Conservation (phyloP, 306 rosid species). For the Cucumis melo region DNA sequence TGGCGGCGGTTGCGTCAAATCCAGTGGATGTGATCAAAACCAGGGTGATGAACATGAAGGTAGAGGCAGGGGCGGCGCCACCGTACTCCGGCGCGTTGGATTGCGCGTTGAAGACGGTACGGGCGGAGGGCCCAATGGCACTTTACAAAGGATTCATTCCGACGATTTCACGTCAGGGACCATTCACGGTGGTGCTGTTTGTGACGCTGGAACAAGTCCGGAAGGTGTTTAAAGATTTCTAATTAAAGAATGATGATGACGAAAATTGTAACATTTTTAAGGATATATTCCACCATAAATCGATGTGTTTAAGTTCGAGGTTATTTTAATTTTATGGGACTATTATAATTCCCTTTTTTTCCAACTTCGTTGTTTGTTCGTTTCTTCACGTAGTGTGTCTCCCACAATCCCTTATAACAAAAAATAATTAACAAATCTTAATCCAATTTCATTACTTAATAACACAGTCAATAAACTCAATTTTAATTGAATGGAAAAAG, state of each 20-base stretch:
- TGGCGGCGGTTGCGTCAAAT: constrained; percentile 79
- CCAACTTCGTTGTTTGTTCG: background rate
- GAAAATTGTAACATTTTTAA: background rate
- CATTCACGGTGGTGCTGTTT: constrained; percentile 73
- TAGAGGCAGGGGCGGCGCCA: constrained; percentile 32
- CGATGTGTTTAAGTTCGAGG: background rate
- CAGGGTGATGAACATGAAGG: constrained; percentile 82
- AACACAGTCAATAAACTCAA: no score
- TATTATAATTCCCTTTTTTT: no score
- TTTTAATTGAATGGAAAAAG: no score
- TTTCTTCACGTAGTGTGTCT: background rate
- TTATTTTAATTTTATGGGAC: background rate
- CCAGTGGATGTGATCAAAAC: constrained; percentile 88
- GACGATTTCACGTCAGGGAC: constrained; percentile 76
- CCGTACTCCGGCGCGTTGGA: constrained; percentile 64
- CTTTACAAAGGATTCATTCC: constrained; percentile 81
- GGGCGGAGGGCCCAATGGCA: constrained; percentile 68
- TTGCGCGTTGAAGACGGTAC: constrained; percentile 58
- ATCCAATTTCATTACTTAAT: background rate
- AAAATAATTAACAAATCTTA: background rate
- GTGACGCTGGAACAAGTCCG: constrained; percentile 78
- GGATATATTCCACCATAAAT: background rate
- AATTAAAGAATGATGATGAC: background rate
- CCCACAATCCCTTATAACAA: background rate
- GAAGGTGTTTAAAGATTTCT: constrained; percentile 29